Evolutionary conservation across 148 eudicot species (phyloP).

Genomic region (Agrostemma githago): DNA sequence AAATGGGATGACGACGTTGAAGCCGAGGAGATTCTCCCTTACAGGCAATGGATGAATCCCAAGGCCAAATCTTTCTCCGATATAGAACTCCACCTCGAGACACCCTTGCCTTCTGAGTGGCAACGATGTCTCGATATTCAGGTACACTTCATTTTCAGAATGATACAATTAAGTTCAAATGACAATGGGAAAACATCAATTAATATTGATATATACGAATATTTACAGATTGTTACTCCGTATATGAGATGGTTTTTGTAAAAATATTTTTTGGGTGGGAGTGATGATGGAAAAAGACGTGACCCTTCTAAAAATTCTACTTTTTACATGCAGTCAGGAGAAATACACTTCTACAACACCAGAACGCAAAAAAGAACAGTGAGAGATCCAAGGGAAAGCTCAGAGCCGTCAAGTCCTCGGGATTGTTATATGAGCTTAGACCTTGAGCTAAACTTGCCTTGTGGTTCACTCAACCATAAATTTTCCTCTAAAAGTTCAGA

Average conservation of each 20-base stretch:
- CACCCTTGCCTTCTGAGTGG: constrained; percentile 73
- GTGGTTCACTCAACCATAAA: constrained; percentile 37
- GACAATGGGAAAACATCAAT: not conserved
- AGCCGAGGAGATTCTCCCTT: constrained; percentile 24
- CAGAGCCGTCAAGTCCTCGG: constrained; percentile 32
- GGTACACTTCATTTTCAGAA: constrained; percentile 32
- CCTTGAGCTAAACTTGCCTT: constrained; percentile 79
- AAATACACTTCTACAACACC: constrained; percentile 72
- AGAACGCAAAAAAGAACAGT: constrained; percentile 65
- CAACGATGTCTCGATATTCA: constrained; percentile 83
- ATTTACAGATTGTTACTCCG: not conserved
- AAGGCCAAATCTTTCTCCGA: constrained; percentile 31
- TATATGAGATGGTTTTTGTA: not conserved
- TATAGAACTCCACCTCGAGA: constrained; percentile 43
- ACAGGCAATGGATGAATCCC: constrained; percentile 27
- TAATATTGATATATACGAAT: not conserved
- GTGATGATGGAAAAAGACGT: not conserved
- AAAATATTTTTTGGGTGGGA: too few species aligned
- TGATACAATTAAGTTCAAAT: not conserved
- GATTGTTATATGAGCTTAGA: constrained; percentile 65
- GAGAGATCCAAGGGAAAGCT: constrained; percentile 53
- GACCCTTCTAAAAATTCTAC: not conserved
- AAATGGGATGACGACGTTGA: constrained; percentile 37
- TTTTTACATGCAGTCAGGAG: constrained; percentile 50
- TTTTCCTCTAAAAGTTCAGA: constrained; percentile 18